A percentile compares a stretch with the other conserved stretches of the same genome.
These are phyloP conservation scores for Prosopis cineraria DNA, from an alignment of 306 rosid genomes.

Conservation along the genomic window DNA sequence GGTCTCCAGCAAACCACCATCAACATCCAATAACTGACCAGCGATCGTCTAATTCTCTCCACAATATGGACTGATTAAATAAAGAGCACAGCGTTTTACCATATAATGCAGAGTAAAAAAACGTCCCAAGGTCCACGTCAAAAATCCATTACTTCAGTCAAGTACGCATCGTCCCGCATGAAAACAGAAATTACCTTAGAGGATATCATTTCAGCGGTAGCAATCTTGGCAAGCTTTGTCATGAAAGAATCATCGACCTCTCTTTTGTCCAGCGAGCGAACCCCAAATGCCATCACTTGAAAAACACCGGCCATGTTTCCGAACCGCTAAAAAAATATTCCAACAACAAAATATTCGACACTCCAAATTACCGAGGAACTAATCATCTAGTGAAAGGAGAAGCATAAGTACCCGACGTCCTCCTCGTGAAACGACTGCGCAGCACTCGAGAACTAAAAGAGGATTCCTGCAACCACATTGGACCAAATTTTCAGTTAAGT, in stretches of 20 bases:
- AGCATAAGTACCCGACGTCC: constrained; percentile 74
- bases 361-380: neutral
- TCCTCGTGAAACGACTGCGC: constrained; percentile 79
- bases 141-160: constrained; percentile 1
- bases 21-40: neutral
- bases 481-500: constrained; percentile 15
- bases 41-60: neutral
- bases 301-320: constrained; percentile 96
- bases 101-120: constrained; percentile 24
- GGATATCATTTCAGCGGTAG: constrained; percentile 85
- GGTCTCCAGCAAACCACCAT: neutral
- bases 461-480: constrained; percentile 56
- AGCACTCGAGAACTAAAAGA: constrained; percentile 79
- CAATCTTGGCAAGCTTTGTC: constrained; percentile 88
- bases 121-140: neutral
- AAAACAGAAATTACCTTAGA: constrained; percentile 67
- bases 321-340: constrained; percentile 59
- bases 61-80: neutral
- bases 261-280: constrained; percentile 63
- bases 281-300: constrained; percentile 92
- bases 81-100: neutral
- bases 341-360: neutral
- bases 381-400: neutral
- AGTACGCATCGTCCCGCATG: neutral
- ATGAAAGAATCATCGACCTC: constrained; percentile 77